Evolutionary conservation across 2,329 filamentous ascomycete genomes (phyloP).

Genomic region (Westerdykella sp.): DNA sequence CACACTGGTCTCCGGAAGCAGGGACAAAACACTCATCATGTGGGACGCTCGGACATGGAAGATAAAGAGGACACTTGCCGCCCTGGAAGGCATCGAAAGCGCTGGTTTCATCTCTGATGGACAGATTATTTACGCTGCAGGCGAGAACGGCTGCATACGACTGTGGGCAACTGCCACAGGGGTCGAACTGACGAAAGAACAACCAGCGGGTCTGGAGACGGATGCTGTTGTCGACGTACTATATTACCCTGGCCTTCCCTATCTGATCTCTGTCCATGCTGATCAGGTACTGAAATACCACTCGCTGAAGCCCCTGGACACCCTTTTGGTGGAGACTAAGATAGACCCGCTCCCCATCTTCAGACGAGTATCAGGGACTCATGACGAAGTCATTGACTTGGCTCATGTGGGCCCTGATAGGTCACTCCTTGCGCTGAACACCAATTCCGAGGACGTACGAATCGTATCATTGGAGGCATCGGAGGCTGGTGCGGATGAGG

Average conservation of each 20-base stretch:
- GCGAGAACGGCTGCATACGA: conserved; percentile 73
- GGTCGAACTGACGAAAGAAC: conserved; percentile 70
- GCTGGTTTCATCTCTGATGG: conserved; percentile 72
- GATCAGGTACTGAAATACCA: conserved; percentile 84
- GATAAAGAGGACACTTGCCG: conserved; percentile 69
- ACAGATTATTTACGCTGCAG: conserved; percentile 71
- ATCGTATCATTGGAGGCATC: conserved; percentile 63
- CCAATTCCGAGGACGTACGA: conserved; percentile 88
- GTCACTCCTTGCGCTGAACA: conserved; percentile 81
- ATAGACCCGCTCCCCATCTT: conserved; percentile 56
- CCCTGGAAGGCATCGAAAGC: conserved; percentile 77
- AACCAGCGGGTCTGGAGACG: conserved; percentile 54
- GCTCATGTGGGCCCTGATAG: conserved; percentile 76
- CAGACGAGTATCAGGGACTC: conserved; percentile 84
- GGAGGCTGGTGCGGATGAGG: conserved; percentile 17
- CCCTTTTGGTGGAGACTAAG: conserved; percentile 37
- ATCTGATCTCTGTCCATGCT: conserved; percentile 75
- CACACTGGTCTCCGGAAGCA: conserved; percentile 71
- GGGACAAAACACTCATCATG: conserved; percentile 89
- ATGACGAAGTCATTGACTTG: conserved; percentile 96
- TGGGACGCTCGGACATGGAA: conserved; percentile 90
- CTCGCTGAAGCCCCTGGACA: conserved; percentile 45
- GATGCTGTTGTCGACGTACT: conserved; percentile 68
- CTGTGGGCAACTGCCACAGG: conserved; percentile 77
- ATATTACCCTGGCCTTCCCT: conserved; percentile 58